A percentile compares a stretch with the other conserved stretches of the same genome.
Conservation (phyloP, 441 rosid genomes). For the Jatropha podagrica region DNA sequence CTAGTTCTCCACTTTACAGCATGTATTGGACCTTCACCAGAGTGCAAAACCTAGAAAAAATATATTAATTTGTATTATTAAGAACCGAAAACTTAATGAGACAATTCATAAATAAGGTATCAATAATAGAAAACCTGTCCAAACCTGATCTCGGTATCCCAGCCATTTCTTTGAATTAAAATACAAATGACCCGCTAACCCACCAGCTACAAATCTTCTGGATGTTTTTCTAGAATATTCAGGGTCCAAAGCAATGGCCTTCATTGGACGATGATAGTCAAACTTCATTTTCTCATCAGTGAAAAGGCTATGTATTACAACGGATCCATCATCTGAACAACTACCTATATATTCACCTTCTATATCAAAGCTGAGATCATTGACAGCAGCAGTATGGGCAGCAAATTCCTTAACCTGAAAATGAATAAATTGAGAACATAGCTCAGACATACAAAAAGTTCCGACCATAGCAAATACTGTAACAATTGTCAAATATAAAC, state of each 20-base stretch:
- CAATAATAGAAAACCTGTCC: conserved; percentile 22
- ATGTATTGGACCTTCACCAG: conserved; percentile 98
- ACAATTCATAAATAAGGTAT: conserved; percentile 7
- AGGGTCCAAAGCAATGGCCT: conserved; percentile 92
- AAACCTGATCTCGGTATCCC: conserved; percentile 86
- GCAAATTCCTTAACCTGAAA: conserved; percentile 81
- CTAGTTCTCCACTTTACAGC: conserved; percentile 87
- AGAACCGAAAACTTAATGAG: conserved; percentile 11
- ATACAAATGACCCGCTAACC: conserved; percentile 90
- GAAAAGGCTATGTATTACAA: conserved; percentile 88
- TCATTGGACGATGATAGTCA: conserved; percentile 97
- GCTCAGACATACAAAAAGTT: conserved; percentile 16
- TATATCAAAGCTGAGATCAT: conserved; percentile 88
- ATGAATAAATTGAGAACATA: conserved; percentile 15
- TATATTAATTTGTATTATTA: conserved; percentile 18
- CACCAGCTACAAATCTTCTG: conserved; percentile 92
- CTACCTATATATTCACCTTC: conserved; percentile 97
- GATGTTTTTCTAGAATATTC: conserved; percentile 70
- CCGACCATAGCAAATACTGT: background rate
- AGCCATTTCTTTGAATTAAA: conserved; percentile 90
- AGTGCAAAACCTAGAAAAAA: conserved; percentile 75
- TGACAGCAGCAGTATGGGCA: conserved; percentile 82
- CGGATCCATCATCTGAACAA: conserved; percentile 98
- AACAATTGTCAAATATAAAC: background rate
- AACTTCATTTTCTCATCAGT: conserved; percentile 89